Conservation (phyloP, 306 rosid species). For the Castanospermum australe region DNA sequence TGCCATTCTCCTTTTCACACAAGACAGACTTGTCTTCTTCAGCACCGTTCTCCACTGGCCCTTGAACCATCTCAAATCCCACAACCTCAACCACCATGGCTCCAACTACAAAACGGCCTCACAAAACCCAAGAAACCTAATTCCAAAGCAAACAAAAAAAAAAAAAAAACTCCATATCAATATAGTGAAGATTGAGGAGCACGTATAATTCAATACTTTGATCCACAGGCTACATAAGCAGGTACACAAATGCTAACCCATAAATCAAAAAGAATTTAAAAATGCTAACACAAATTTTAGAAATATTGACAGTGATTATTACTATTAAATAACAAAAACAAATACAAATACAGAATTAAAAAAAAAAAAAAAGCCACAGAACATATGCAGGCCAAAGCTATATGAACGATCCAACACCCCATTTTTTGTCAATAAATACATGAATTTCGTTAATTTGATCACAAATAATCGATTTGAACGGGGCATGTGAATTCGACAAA, state of each 20-base stretch:
- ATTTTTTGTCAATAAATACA: neutral
- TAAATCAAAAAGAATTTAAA: neutral
- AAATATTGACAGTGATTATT: neutral
- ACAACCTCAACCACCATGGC: conserved; percentile 80
- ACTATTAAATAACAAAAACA: neutral
- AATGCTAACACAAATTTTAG: too few species aligned
- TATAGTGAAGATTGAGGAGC: neutral
- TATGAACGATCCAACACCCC: neutral
- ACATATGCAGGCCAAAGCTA: neutral
- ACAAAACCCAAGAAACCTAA: conserved; percentile 44
- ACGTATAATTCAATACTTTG: conserved; percentile 13
- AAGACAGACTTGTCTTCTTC: conserved; percentile 47
- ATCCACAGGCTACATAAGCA: conserved; percentile 5
- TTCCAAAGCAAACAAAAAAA: neutral
- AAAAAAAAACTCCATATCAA: neutral
- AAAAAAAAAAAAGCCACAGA: neutral
- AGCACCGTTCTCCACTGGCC: conserved; percentile 51
- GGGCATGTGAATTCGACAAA: neutral
- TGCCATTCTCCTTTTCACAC: conserved; percentile 63
- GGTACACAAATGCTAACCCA: conserved; percentile 4
- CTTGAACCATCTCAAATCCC: conserved; percentile 86
- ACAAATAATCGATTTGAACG: conserved; percentile 3
- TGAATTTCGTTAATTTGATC: conserved; percentile 16
- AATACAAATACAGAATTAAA: neutral
- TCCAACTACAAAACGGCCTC: conserved; percentile 45